Percentiles rank a stretch among this genome's conserved stretches.
Conservation (phyloP, 176 grass and related monocot genomes). For the Elymus sibiricus region DNA sequence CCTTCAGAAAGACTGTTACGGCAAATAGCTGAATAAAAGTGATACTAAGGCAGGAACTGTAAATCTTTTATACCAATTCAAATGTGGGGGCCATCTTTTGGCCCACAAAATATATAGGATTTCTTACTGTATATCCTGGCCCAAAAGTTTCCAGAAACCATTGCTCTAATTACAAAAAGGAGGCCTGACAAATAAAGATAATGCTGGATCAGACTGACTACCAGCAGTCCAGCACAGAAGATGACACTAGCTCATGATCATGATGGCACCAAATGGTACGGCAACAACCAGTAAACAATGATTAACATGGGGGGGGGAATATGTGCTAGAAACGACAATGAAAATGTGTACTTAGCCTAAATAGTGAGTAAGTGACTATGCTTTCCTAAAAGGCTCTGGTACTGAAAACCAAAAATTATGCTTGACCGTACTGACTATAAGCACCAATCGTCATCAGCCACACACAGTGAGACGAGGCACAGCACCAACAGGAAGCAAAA, state of each 20-base stretch:
- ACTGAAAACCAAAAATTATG: constrained; percentile 14
- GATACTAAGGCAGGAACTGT: not conserved
- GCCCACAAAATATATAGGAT: not conserved
- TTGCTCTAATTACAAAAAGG: not conserved
- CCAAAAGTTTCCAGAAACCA: not conserved
- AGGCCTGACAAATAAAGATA: not conserved
- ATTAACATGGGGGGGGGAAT: not conserved
- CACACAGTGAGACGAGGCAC: not conserved
- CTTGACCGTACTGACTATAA: not conserved
- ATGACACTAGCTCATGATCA: not conserved
- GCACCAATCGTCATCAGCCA: not conserved
- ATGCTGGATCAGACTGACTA: not conserved
- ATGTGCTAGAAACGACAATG: not conserved
- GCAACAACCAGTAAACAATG: not conserved
- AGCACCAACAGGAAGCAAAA: not conserved
- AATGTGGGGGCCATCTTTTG: not conserved
- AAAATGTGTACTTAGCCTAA: not conserved
- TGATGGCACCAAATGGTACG: not conserved
- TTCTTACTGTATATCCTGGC: not conserved
- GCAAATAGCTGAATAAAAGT: not conserved
- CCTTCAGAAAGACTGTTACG: not conserved
- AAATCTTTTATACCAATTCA: not conserved
- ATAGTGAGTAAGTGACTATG: not conserved
- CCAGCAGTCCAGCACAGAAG: not conserved
- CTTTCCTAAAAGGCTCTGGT: not conserved